phyloP scores from a whole-genome alignment of 148 eudicot genomes.

The Agrostemma githago region DNA sequence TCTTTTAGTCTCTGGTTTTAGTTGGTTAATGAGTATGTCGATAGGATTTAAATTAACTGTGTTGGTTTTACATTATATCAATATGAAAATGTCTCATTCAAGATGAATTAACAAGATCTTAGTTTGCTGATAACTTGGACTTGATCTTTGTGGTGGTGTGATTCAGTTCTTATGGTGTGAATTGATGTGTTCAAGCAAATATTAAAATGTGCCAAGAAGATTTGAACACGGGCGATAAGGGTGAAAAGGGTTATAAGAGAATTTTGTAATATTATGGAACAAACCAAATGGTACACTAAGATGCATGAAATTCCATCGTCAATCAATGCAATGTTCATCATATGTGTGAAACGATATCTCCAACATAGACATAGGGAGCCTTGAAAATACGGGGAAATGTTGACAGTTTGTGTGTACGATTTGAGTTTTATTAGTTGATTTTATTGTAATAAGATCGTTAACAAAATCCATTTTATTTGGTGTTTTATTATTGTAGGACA shows the following conservation, averaged over 20 bases:
- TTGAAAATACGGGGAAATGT: neutral
- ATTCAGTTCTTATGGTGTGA: neutral
- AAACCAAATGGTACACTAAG: neutral
- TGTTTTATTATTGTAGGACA: conserved; percentile 36
- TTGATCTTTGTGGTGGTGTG: neutral
- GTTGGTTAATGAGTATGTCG: neutral
- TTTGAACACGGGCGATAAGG: neutral
- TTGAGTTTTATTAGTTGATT: neutral
- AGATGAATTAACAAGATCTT: neutral
- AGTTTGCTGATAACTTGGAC: neutral
- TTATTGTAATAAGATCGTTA: neutral
- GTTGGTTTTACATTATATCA: neutral
- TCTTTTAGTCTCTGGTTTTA: neutral
- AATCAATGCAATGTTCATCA: neutral
- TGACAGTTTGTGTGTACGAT: neutral
- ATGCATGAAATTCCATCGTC: neutral
- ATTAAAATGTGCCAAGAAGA: neutral
- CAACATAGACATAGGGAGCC: neutral
- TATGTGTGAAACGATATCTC: neutral
- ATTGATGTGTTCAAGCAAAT: neutral
- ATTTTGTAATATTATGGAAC: neutral
- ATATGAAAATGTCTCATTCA: too few relatives aligned
- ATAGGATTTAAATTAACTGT: neutral
- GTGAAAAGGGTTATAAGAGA: neutral
- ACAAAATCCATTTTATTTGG: neutral